Evolutionary conservation across 495 filamentous ascomycete species (phyloP), one percentile per base, ranked within the genome.

Genomic region (Wilcoxina mikolae): DNA sequence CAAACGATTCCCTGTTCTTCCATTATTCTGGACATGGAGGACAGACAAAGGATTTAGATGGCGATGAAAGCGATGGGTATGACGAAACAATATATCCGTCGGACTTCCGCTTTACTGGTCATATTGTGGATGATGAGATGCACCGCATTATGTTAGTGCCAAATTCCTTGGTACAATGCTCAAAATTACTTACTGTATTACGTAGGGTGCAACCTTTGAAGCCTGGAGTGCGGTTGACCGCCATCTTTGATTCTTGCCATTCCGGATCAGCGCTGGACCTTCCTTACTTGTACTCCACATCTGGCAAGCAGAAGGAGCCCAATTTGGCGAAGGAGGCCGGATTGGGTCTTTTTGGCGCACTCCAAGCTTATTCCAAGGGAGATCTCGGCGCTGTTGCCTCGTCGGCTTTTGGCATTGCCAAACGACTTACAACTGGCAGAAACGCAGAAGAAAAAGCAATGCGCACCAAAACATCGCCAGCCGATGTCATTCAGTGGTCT

Each of bases 191-290:
- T 38, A 38, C 49, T 4, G 15, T 47, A 2, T 28, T 17, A 47
- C n/a, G 44, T 15, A 66, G 63, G 63, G 91, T 98, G 46, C 72
- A 72, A 42, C 79, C 86, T 7, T 73, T 98, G 12, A 76, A 76
- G 58, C 75, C 84, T 10, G 91, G 91, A 55, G 90, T 95, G 22
- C 81, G 91, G 29, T 73, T 98, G 49, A 98, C 91, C 1, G 91
- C 91, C 41, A 96, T 98, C 68, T 98, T 98, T 73, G 91, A 98
- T 71, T 95, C 89, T n/a, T 98, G 91, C 72, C 91, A 98, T 70
- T 95, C 89, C 2, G 91, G 91, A 58, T 94, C 91, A 5, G 91
- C 89, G 4, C 76, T 98, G 62, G 91, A 98, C 66, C 77, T 98
- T 25, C 91, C 91, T 28, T 98, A 95, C 72, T 83, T 98, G 68